These are phyloP conservation scores for Smithsoniella earleae DNA, from an alignment of 163 green algal genomes.

Conservation along the genomic window DNA sequence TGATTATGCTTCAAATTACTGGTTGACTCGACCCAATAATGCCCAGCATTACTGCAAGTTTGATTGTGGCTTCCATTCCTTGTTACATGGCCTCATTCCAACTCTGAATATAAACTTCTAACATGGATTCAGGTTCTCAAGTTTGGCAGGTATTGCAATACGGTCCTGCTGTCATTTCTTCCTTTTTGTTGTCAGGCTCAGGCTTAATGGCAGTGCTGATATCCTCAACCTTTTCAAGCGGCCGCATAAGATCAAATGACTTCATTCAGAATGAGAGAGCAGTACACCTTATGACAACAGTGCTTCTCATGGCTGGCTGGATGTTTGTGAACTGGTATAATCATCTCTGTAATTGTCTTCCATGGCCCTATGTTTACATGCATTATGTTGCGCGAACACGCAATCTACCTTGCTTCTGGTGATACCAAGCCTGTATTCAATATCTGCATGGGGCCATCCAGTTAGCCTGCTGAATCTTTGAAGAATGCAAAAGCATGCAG, in stretches of 20 bases:
- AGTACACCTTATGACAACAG: background rate
- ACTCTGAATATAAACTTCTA: no score
- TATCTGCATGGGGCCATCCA: background rate
- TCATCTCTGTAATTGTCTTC: background rate
- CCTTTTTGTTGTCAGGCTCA: background rate
- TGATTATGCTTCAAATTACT: no score
- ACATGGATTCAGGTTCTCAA: no score
- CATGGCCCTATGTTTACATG: constrained; percentile 14
- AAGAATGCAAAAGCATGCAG: background rate
- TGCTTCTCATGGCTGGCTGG: constrained; percentile 7
- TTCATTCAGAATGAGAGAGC: background rate
- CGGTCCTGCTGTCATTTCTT: background rate
- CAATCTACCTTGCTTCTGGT: background rate
- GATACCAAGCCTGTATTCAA: background rate
- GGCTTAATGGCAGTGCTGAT: background rate
- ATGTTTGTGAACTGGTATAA: constrained; percentile 31
- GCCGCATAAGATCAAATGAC: background rate
- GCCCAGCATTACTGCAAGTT: no score
- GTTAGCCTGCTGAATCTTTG: background rate
- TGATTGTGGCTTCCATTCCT: no score
- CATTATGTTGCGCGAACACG: background rate
- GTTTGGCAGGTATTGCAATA: background rate
- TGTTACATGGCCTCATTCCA: no score
- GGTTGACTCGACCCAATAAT: no score
- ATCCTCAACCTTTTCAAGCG: background rate